Evolutionary conservation across 2,329 filamentous ascomycete species (phyloP).

Genomic region (Xylaria sp.): DNA sequence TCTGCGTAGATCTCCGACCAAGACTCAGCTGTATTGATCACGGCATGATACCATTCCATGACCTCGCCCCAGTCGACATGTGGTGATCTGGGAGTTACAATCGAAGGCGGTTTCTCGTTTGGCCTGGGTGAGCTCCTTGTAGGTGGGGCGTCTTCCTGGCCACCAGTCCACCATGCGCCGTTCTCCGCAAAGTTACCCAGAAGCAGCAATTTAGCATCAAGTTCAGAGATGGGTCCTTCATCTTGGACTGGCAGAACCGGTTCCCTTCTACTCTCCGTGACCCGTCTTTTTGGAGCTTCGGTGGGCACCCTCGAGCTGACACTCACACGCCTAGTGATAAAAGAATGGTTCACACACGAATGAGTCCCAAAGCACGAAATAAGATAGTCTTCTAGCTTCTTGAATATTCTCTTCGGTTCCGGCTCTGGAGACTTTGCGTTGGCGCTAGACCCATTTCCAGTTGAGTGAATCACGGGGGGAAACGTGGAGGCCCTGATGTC

Average conservation of each 20-base stretch:
- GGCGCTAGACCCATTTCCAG: conserved; percentile 6
- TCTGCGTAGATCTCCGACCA: conserved; percentile 67
- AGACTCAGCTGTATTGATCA: conserved; percentile 67
- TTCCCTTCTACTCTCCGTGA: conserved; percentile 40
- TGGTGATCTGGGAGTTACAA: conserved; percentile 63
- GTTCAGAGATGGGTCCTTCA: conserved; percentile 55
- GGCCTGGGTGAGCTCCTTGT: conserved; percentile 39
- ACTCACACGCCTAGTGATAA: conserved; percentile 55
- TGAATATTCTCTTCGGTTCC: conserved; percentile 68
- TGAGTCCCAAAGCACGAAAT: conserved; percentile 68
- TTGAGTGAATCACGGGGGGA: conserved; percentile 12
- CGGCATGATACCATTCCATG: conserved; percentile 71
- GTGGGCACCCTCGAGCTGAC: conserved; percentile 33
- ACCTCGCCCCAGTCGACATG: conserved; percentile 76
- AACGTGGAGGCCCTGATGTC: conserved; percentile 36
- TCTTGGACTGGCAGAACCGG: conserved; percentile 35
- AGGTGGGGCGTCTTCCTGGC: conserved; percentile 45
- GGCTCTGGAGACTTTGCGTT: conserved; percentile 22
- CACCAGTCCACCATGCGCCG: conserved; percentile 79
- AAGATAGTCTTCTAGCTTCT: conserved; percentile 77
- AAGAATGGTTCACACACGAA: conserved; percentile 76
- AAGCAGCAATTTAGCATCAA: conserved; percentile 75
- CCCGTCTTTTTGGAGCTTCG: conserved; percentile 35
- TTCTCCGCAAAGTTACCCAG: conserved; percentile 80
- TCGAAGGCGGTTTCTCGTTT: conserved; percentile 39